Evolutionary conservation across 306 rosid genomes (phyloP).

Genomic region (Prinsepia uniflora): DNA sequence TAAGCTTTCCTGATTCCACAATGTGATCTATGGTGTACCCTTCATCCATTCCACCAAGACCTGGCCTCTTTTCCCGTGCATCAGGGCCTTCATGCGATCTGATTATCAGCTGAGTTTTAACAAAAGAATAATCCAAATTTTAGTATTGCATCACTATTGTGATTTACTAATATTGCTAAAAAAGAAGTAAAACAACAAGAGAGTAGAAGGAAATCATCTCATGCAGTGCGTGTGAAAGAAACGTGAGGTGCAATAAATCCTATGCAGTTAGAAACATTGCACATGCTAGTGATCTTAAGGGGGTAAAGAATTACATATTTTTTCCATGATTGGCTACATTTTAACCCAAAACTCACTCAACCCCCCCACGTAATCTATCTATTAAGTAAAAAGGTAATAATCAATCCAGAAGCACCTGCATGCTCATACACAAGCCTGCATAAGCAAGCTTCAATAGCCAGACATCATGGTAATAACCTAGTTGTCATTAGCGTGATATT

Average conservation of each 20-base stretch:
- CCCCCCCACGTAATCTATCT: background rate
- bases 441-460: background rate
- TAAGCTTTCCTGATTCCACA: conserved; percentile 84
- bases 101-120: conserved; percentile 57
- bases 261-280: background rate
- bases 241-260: background rate
- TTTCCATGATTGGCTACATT: background rate
- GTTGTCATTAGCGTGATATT: background rate
- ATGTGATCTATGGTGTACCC: conserved; percentile 88
- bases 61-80: conserved; percentile 87
- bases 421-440: background rate
- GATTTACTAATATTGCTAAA: background rate
- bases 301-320: background rate
- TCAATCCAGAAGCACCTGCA: background rate
- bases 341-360: background rate
- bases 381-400: background rate
- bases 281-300: background rate
- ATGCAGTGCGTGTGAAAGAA: background rate
- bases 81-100: conserved; percentile 98
- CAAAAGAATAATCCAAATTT: conserved; percentile 26
- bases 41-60: conserved; percentile 67
- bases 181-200: background rate
- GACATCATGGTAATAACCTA: background rate
- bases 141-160: conserved; percentile 15
- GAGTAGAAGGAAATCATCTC: background rate